Percentiles rank a stretch among this genome's conserved stretches.
Conservation (phyloP, 306 rosid species). For the Acacia melanoxylon region DNA sequence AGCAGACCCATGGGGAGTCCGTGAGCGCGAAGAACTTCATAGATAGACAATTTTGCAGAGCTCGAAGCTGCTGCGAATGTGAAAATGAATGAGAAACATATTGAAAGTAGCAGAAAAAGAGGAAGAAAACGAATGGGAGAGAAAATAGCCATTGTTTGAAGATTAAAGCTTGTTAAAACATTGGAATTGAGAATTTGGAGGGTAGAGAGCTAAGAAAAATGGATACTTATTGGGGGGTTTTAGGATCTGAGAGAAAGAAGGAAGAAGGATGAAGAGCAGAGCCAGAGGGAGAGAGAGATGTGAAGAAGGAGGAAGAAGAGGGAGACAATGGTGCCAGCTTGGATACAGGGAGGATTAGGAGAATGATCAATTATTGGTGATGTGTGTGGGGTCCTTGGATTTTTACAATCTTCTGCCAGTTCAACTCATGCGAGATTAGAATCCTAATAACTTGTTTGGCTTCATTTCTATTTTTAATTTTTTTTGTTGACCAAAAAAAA, state of each 20-base stretch:
- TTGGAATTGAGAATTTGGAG: background rate
- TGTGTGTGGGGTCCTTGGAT: conserved; percentile 35
- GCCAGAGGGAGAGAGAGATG: background rate
- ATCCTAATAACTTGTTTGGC: background rate
- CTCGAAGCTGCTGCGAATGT: background rate
- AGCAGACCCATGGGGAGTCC: conserved; percentile 87
- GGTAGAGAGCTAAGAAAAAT: background rate
- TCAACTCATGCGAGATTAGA: background rate
- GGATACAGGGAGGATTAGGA: conserved; percentile 58
- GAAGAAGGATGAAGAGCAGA: background rate
- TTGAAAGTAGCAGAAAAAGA: background rate
- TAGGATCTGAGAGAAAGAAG: conserved; percentile 25
- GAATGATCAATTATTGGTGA: conserved; percentile 79
- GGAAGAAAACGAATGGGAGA: background rate
- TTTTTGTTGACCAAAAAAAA: too few relatives aligned
- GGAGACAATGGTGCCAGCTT: conserved; percentile 58
- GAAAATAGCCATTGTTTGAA: conserved; percentile 28
- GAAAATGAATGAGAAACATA: background rate
- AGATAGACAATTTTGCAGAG: conserved; percentile 43
- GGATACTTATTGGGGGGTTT: conserved; percentile 17
- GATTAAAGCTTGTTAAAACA: background rate
- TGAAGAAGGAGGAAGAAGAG: conserved; percentile 18
- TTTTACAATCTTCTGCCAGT: conserved; percentile 3
- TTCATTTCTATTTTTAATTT: background rate
- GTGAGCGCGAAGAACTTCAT: conserved; percentile 57